Percentiles rank a stretch among this genome's conserved stretches.
Evolutionary conservation across 129 eudicot genomes (phyloP).

Genomic region (Ambrosia artemisiifolia): DNA sequence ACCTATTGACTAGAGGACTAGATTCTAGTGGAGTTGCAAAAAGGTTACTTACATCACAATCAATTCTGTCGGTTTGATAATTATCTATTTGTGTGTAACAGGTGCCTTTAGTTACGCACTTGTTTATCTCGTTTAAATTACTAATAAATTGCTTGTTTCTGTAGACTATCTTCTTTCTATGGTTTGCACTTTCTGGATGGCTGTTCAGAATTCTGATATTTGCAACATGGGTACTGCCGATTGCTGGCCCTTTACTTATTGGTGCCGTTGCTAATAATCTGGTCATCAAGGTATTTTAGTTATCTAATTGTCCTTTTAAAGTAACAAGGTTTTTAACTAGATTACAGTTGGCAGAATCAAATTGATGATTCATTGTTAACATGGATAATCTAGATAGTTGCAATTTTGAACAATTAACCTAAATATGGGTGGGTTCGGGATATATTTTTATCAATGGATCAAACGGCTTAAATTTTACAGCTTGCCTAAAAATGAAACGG

Average conservation of each 20-base stretch:
- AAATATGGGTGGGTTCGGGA: not conserved
- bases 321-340: not conserved
- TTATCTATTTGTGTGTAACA: not conserved
- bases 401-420: not conserved
- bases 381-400: not conserved
- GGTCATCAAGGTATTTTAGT: slow-evolving; percentile 58
- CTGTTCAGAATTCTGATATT: slow-evolving; percentile 63
- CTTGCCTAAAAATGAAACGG: not conserved
- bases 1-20: not conserved
- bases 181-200: slow-evolving; percentile 99
- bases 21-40: not conserved
- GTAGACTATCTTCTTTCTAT: slow-evolving; percentile 80
- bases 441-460: not conserved
- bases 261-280: slow-evolving; percentile 77
- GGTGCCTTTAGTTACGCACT: not conserved
- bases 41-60: not conserved
- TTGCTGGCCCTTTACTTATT: slow-evolving; percentile 80
- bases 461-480: not conserved
- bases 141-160: slow-evolving; percentile 6
- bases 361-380: not conserved
- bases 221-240: slow-evolving; percentile 76
- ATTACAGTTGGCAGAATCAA: not conserved
- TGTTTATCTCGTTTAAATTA: not conserved
- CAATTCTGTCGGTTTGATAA: no score
- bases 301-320: not conserved